phyloP scores from a whole-genome alignment of 2,329 filamentous ascomycete genomes.

The Gaeumannomyces sp. region DNA sequence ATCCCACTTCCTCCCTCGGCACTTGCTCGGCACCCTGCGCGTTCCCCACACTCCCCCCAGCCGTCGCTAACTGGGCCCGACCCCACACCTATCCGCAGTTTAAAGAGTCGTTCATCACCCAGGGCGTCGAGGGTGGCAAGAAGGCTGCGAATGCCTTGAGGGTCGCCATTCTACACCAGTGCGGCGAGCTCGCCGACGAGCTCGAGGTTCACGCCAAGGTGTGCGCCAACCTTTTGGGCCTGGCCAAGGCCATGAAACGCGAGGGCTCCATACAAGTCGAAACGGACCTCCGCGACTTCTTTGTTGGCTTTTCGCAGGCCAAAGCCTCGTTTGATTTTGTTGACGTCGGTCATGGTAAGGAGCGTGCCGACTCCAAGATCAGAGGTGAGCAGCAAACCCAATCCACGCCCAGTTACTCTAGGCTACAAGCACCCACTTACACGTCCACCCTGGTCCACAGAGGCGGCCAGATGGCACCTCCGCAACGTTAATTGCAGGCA shows the following conservation, averaged over 20 bases:
- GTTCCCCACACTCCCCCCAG: not conserved
- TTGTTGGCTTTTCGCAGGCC: conserved; percentile 52
- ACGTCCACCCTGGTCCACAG: conserved; percentile 24
- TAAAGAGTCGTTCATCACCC: conserved; percentile 45
- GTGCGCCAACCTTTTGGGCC: conserved; percentile 46
- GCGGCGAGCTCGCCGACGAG: conserved; percentile 41
- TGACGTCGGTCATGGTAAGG: conserved; percentile 52
- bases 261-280: conserved; percentile 39
- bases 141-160: conserved; percentile 44
- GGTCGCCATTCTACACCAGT: conserved; percentile 40
- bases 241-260: conserved; percentile 43
- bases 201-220: conserved; percentile 51
- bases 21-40: conserved; percentile 14
- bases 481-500: conserved; percentile 56
- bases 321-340: conserved; percentile 57
- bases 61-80: too few species aligned
- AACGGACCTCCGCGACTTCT: conserved; percentile 49
- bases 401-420: too few species aligned
- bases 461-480: conserved; percentile 50
- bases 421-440: conserved; percentile 13
- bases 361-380: conserved; percentile 4
- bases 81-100: conserved; percentile 39
- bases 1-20: not conserved
- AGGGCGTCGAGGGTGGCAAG: conserved; percentile 50
- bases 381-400: conserved; percentile 1